Conservation (phyloP, 257 asterid species). For the Datura wrightii region DNA sequence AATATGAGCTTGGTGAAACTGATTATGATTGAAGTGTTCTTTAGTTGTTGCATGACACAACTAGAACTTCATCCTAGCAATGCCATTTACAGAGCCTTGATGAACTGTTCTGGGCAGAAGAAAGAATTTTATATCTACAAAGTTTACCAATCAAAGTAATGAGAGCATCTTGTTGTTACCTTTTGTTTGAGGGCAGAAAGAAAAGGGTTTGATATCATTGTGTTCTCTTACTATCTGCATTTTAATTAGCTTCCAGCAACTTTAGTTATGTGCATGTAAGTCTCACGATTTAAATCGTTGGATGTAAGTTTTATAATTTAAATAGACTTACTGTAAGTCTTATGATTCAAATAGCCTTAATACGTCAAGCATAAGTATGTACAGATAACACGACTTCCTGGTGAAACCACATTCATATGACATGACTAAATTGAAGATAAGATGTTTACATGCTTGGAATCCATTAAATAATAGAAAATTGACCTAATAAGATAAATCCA, state of each 20-base stretch:
- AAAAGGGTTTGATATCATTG: background rate
- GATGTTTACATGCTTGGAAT: background rate
- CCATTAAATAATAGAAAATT: background rate
- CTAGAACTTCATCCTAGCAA: conserved; percentile 18
- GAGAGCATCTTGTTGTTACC: conserved; percentile 10
- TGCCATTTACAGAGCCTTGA: conserved; percentile 17
- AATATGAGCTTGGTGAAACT: conserved; percentile 12
- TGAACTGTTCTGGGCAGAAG: background rate
- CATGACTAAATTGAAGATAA: background rate
- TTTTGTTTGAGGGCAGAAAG: background rate
- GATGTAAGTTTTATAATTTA: background rate
- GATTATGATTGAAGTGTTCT: background rate
- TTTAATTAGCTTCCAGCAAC: conserved; percentile 23
- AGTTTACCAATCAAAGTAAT: background rate
- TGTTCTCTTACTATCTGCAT: background rate
- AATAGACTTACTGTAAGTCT: background rate
- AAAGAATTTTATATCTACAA: background rate
- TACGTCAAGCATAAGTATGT: conserved; percentile 4
- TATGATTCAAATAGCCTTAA: background rate
- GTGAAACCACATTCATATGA: background rate
- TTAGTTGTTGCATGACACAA: background rate
- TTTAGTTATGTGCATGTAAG: background rate
- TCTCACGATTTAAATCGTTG: background rate
- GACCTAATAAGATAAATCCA: background rate
- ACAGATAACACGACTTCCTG: background rate